phyloP scores from a whole-genome alignment of 2,329 filamentous ascomycete species.

The Nigrospora sphaerica region DNA sequence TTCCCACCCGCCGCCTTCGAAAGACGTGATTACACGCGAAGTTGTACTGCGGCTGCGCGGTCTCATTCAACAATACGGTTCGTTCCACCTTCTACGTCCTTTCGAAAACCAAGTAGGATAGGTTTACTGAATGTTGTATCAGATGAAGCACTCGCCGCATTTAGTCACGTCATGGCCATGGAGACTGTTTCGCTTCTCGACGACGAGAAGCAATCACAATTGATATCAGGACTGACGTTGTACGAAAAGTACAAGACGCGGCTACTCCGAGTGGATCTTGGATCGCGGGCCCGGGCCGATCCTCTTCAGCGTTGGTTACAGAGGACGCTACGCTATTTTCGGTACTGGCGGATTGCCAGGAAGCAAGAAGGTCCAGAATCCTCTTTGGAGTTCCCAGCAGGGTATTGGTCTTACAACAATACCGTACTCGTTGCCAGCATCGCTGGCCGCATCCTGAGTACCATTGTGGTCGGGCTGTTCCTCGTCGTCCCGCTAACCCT shows the following conservation, averaged over 20 bases:
- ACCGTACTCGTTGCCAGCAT: no score
- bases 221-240: slow-evolving; percentile 17
- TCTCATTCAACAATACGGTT: slow-evolving; percentile 13
- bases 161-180: slow-evolving; percentile 17
- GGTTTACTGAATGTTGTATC: not conserved
- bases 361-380: no score
- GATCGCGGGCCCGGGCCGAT: no score
- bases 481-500: slow-evolving; percentile 1
- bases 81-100: not conserved
- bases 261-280: slow-evolving; percentile 23
- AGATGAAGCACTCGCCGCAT: slow-evolving; percentile 15
- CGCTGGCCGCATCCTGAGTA: no score
- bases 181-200: slow-evolving; percentile 14
- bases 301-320: no score
- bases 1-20: slow-evolving; percentile 1
- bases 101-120: not conserved
- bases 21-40: slow-evolving; percentile 2
- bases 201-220: slow-evolving; percentile 7
- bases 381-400: no score
- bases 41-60: slow-evolving; percentile 7
- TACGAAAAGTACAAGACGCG: slow-evolving; percentile 24
- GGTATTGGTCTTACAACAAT: no score
- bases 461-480: not conserved
- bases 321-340: no score
- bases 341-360: no score